Percentiles rank a stretch among this genome's conserved stretches.
These are phyloP conservation scores for Penicillium goetzii DNA, from an alignment of 495 filamentous ascomycete species.

Conservation along the genomic window DNA sequence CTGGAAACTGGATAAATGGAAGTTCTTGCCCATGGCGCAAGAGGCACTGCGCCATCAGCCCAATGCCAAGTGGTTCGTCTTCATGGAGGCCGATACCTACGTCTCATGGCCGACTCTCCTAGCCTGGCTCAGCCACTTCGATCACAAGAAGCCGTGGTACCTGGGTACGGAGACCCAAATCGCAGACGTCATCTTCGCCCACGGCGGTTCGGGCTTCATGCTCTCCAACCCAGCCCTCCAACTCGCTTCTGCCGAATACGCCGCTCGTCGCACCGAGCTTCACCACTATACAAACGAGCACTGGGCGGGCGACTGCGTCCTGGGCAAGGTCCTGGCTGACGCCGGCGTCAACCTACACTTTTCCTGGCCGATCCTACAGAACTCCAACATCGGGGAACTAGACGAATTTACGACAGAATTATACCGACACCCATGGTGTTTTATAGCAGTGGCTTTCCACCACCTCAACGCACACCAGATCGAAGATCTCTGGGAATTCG, in stretches of 20 bases:
- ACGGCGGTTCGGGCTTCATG: conserved; percentile 71
- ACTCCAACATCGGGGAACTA: conserved; percentile 48
- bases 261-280: conserved; percentile 49
- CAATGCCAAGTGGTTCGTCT: conserved; percentile 66
- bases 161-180: conserved; percentile 62
- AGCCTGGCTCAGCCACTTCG: conserved; percentile 57
- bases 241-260: conserved; percentile 48
- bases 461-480: conserved; percentile 49
- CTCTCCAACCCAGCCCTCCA: conserved; percentile 60
- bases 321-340: conserved; percentile 61
- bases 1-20: conserved; percentile 65
- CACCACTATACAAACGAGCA: conserved; percentile 57
- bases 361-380: conserved; percentile 57
- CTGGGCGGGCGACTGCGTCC: conserved; percentile 72
- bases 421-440: conserved; percentile 57
- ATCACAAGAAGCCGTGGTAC: conserved; percentile 56
- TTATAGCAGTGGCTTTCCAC: conserved; percentile 58
- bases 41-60: conserved; percentile 48
- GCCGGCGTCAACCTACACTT: conserved; percentile 53
- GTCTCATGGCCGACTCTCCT: conserved; percentile 65
- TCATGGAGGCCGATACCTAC: conserved; percentile 72
- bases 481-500: conserved; percentile 44
- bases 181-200: conserved; percentile 60
- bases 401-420: conserved; percentile 46
- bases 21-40: conserved; percentile 60